Percentiles rank a stretch among this genome's conserved stretches.
Evolutionary conservation across 257 asterid species (phyloP).

Genomic region (Plantago major): DNA sequence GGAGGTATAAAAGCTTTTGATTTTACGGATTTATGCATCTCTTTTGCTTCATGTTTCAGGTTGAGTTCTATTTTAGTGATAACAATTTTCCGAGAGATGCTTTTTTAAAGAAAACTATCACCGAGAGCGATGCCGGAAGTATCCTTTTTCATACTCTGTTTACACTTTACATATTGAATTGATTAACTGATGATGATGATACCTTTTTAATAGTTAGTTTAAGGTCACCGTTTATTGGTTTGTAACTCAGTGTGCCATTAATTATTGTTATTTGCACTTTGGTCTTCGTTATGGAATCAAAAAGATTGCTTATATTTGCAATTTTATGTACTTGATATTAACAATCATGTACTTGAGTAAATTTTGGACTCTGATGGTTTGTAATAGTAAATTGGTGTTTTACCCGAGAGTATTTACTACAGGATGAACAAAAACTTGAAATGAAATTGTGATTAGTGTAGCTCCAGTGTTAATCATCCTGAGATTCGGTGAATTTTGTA

Average conservation of each 20-base stretch:
- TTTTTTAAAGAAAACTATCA: slow-evolving; percentile 55
- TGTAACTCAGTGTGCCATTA: not conserved
- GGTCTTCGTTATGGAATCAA: not conserved
- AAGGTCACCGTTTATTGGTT: not conserved
- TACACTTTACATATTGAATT: not conserved
- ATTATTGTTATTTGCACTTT: not conserved
- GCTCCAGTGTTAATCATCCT: too few relatives aligned
- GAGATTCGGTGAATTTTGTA: too few relatives aligned
- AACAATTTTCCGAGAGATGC: slow-evolving; percentile 86
- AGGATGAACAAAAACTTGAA: too few relatives aligned
- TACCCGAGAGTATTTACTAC: too few relatives aligned
- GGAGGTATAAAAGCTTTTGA: not conserved
- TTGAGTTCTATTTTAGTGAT: slow-evolving; percentile 93
- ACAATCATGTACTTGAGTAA: too few relatives aligned
- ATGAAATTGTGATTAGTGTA: too few relatives aligned
- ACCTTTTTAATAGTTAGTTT: too few relatives aligned
- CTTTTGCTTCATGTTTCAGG: slow-evolving; percentile 36
- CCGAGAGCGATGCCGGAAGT: slow-evolving; percentile 85
- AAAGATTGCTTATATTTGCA: not conserved
- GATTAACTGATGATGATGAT: not conserved
- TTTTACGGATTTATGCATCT: not conserved
- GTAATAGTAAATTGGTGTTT: too few relatives aligned
- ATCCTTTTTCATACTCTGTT: slow-evolving; percentile 38
- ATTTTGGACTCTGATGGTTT: too few relatives aligned
- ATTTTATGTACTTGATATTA: not conserved